Evolutionary conservation across 1,284 basidiomycete genomes (phyloP), one percentile per base, ranked within the genome.

Genomic region (Cryptococcus floricola): DNA sequence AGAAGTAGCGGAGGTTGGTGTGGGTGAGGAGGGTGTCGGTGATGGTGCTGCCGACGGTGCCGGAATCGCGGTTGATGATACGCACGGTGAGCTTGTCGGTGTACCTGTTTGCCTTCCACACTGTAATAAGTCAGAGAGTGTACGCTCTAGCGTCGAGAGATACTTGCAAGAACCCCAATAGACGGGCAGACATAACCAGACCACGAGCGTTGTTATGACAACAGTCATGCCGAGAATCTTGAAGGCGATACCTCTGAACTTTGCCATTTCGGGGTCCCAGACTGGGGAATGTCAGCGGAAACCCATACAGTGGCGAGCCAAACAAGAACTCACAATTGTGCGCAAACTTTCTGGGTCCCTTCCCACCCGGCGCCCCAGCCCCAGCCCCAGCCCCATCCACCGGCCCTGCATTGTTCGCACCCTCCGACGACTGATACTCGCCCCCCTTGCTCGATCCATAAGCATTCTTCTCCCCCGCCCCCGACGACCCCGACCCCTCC

Each of bases 81-180:
- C 78, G 77, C 0, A 79, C 76, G 7, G 74, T 74, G 19, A 81
- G 71, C 49, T 77, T 77, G 48, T 77, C 67, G 4, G 77, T 78
- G 59, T 73, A 75, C 7, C 52, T 42, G 51, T 73, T 68, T 5
- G 69, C 52, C 56, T 72, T 67, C 72, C 72, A 75, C 14, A 74
- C 60, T 73, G 60, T 27, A 55, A 2, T 5, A 42, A 34, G 13
- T 48, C 41, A 31, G 19, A n/a, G 14, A 14, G 31, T 31, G 46
- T 23, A 23, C 23, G 23, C 23, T 23, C 23, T 23, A 7, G 10
- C 25, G 13, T 12, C 10, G 39, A n/a, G 27, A 19, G 39, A 23
- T 69, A 23, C 57, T 73, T 63, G 58, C 80, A 68, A 8, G 78
- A 78, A n/a, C 79, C 80, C 80, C 80, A 81, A 63, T 80, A 81